These are phyloP conservation scores for Colletotrichum abscissum DNA, from an alignment of 2,329 filamentous ascomycete species.

Conservation along the genomic window DNA sequence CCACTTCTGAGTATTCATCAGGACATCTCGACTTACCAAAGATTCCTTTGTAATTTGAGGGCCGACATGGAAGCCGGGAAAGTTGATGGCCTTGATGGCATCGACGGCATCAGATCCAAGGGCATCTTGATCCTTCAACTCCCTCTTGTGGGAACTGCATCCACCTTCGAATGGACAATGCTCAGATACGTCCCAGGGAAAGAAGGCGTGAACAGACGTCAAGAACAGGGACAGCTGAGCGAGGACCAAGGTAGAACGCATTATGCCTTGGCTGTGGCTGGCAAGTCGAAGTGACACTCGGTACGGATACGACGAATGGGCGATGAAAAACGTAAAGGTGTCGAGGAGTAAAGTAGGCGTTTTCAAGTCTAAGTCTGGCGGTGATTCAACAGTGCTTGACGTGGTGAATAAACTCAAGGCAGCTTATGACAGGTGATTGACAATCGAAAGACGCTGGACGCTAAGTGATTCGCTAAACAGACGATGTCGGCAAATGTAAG, in stretches of 20 bases:
- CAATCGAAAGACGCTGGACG: neutral
- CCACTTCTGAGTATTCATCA: neutral
- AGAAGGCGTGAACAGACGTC: slow-evolving; percentile 59
- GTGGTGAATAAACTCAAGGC: neutral
- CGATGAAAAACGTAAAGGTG: neutral
- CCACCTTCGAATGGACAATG: slow-evolving; percentile 42
- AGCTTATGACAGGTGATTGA: neutral
- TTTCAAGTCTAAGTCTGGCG: neutral
- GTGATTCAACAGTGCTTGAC: neutral
- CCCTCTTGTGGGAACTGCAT: slow-evolving; percentile 40
- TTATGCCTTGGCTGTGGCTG: slow-evolving; percentile 41
- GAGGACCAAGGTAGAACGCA: slow-evolving; percentile 57
- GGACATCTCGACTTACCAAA: neutral
- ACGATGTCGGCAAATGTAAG: neutral
- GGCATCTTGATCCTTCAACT: slow-evolving; percentile 21
- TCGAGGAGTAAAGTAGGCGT: neutral
- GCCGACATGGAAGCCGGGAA: slow-evolving; percentile 50
- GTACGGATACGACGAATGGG: neutral
- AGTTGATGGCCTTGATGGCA: slow-evolving; percentile 33
- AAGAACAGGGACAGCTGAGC: slow-evolving; percentile 57
- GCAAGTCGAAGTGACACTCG: neutral
- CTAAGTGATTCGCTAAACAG: neutral
- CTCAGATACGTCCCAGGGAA: slow-evolving; percentile 52
- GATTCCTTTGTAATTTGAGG: slow-evolving; percentile 8
- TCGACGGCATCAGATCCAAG: slow-evolving; percentile 17